Conservation (phyloP, 176 grass and related monocot genomes). For the Tuctoria greenei region DNA sequence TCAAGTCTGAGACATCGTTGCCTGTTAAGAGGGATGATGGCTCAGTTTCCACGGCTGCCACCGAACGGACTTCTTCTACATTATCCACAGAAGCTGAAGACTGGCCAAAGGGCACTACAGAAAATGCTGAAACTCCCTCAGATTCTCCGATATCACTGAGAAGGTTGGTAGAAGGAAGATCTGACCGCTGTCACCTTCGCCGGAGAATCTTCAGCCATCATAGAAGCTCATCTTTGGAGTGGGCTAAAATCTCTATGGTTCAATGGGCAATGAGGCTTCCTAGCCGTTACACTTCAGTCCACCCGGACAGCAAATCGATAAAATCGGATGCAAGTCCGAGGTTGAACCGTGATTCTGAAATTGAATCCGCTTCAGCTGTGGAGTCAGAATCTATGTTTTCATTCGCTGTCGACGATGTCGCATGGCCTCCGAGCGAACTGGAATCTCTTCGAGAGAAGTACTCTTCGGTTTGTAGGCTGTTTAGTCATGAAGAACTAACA, state of each 20-base stretch:
- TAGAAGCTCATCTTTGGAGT: constrained; percentile 67
- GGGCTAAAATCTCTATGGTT: constrained; percentile 65
- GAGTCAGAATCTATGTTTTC: constrained; percentile 43
- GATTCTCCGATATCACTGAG: constrained; percentile 45
- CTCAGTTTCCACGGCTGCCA: constrained; percentile 18
- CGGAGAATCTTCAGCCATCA: constrained; percentile 65
- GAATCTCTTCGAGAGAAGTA: constrained; percentile 71
- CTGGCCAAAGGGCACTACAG: not conserved
- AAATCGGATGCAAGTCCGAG: constrained; percentile 50
- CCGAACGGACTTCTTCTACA: constrained; percentile 19
- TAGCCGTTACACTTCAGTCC: constrained; percentile 49
- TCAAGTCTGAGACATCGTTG: constrained; percentile 33
- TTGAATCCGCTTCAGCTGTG: constrained; percentile 15
- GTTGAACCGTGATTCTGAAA: constrained; percentile 43
- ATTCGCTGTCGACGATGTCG: constrained; percentile 41
- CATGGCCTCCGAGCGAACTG: constrained; percentile 63
- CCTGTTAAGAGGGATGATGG: constrained; percentile 46
- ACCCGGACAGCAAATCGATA: constrained; percentile 58
- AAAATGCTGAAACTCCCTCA: constrained; percentile 34
- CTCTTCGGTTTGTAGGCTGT: constrained; percentile 61
- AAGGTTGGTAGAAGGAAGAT: constrained; percentile 56
- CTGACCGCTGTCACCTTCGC: constrained; percentile 44
- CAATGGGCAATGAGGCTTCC: constrained; percentile 78
- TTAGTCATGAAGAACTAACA: constrained; percentile 63
- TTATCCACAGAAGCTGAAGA: constrained; percentile 33